Conservation (phyloP, 1,139 yeast species). For the Kodamaea fungicola region DNA sequence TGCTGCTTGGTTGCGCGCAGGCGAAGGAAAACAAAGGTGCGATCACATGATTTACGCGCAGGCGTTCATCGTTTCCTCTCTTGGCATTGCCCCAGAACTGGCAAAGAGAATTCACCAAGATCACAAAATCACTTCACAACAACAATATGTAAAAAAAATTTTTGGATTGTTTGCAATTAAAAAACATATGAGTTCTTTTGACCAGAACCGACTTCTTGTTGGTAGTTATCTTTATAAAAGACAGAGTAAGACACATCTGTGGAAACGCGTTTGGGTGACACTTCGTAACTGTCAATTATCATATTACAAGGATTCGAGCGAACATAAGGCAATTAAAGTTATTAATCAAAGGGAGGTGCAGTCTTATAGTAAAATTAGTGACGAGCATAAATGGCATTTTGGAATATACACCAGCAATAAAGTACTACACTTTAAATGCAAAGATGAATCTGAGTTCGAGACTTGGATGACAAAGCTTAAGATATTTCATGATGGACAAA, state of each 20-base stretch:
- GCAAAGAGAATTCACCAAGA: no score
- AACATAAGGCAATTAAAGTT: constrained; percentile 53
- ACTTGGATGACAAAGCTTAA: constrained; percentile 40
- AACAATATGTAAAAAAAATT: neutral
- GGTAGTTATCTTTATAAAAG: constrained; percentile 17
- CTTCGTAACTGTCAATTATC: constrained; percentile 53
- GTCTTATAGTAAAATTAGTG: constrained; percentile 28
- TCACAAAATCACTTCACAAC: no score
- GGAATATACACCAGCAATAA: constrained; percentile 38
- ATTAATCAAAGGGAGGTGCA: constrained; percentile 22
- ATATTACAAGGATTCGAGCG: constrained; percentile 56
- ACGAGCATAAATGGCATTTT: constrained; percentile 34
- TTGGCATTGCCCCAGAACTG: no score
- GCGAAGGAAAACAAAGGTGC: no score
- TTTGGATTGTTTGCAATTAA: neutral
- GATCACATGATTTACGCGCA: no score
- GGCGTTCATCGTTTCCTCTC: no score
- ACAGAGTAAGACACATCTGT: constrained; percentile 25
- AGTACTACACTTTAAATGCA: constrained; percentile 43
- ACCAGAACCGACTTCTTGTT: constrained; percentile 8
- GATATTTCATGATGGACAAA: constrained; percentile 17
- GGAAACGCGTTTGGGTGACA: constrained; percentile 59
- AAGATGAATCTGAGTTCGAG: constrained; percentile 27
- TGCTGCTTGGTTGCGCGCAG: no score
- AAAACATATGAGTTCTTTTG: constrained; percentile 1